A percentile compares a stretch with the other conserved stretches of the same genome.
Evolutionary conservation across 306 rosid species (phyloP).

Genomic region (Ochetophila trinervis): DNA sequence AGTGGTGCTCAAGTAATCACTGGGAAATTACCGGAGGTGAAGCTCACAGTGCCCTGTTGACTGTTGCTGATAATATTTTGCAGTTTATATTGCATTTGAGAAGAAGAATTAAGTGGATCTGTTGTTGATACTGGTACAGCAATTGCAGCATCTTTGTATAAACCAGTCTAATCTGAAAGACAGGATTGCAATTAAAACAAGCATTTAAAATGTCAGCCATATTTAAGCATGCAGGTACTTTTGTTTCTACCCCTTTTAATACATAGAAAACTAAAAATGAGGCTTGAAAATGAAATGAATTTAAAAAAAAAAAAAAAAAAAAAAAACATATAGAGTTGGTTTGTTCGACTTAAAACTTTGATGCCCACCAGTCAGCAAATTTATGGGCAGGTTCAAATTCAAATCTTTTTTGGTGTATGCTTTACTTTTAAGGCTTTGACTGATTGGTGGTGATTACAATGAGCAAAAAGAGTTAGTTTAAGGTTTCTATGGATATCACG

Average conservation of each 20-base stretch:
- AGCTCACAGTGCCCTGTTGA: neutral
- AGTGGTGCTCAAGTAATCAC: neutral
- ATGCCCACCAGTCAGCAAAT: no score
- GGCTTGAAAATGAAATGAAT: no score
- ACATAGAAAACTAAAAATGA: no score
- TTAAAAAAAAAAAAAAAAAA: no score
- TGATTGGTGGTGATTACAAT: conserved; percentile 26
- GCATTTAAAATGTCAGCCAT: neutral
- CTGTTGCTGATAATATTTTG: conserved; percentile 1
- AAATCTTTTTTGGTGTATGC: neutral
- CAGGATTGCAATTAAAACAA: neutral
- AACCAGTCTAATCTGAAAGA: conserved; percentile 65
- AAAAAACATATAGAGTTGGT: neutral
- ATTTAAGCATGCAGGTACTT: no score
- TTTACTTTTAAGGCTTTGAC: conserved; percentile 33
- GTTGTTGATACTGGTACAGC: conserved; percentile 31
- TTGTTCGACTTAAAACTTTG: neutral
- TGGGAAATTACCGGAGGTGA: neutral
- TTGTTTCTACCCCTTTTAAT: no score
- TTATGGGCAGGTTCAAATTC: no score
- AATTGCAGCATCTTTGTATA: conserved; percentile 52
- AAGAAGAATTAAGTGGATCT: conserved; percentile 19
- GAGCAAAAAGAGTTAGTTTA: neutral
- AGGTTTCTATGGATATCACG: neutral
- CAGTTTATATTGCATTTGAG: conserved; percentile 10